Base-by-base conservation (phyloP, 192 early-diverging fungal genomes). In the Podila verticillata region DNA sequence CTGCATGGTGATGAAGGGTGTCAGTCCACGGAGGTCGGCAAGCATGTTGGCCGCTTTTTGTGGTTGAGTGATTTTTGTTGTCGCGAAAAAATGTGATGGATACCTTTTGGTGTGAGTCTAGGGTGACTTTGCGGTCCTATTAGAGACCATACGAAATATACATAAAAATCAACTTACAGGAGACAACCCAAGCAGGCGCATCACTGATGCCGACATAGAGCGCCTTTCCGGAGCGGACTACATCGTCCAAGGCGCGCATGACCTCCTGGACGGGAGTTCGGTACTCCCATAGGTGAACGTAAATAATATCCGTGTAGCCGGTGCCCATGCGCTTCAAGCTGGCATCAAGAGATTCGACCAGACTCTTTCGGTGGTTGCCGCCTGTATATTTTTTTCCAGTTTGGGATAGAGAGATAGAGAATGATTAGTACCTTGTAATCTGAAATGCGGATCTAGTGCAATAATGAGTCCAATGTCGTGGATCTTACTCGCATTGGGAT, bases 171-270 rank as follows among this genome's bases (percentile, higher is more conserved):
- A 72, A 17, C 65, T 59, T 80, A 72, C 81, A 72, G n/a, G 84
- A 72, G n/a, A 92, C 74, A 36, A 89, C 85, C 91, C 90, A 87
- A 13, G 85, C 71, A 12, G 80, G 82, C 47, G 81, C 73, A 30
- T 80, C 69, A 17, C 77, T 78, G 19, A 82, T 65, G 1, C 84
- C 91, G 10, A 90, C 65, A 74, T 92, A 92, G 0, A 85, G 62
- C 2, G 86, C 89, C 70, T 93, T 91, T 17, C 93, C 93, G 17
- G 80, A 59, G 17, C 86, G 64, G 20, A 93, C 88, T 62, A 91
- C 68, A 63, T 94, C 92, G 60, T 93, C 66, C 10, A 94, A 66
- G 6, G 93, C 89, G 44, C 85, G 80, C 87, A 94, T 90, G 15
- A 91, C 91, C 66, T 94, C 92, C 63, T 90, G 86, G 20, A 91